A percentile compares a stretch with the other conserved stretches of the same genome.
These are phyloP conservation scores for Exophiala mesophila DNA, from an alignment of 2,329 filamentous ascomycete genomes.

Conservation along the genomic window DNA sequence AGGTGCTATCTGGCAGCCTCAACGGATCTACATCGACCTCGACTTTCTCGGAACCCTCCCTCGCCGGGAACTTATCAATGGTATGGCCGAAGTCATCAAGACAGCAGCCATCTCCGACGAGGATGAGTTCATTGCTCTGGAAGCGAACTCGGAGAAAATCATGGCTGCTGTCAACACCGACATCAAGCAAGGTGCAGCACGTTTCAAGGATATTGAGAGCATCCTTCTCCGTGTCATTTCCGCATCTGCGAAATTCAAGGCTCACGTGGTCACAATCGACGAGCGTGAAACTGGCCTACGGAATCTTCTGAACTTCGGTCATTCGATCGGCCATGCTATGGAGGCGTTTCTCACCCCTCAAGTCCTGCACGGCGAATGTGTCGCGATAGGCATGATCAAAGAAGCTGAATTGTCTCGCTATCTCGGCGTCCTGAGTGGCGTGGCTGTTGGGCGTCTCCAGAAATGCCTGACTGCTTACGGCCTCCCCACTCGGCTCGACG, in stretches of 20 bases:
- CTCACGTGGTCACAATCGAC: slow-evolving; percentile 87
- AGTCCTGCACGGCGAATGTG: slow-evolving; percentile 89
- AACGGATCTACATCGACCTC: slow-evolving; percentile 89
- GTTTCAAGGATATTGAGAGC: slow-evolving; percentile 65
- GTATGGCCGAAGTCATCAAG: slow-evolving; percentile 98
- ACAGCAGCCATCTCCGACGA: slow-evolving; percentile 96
- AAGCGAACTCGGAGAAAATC: slow-evolving; percentile 73
- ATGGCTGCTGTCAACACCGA: slow-evolving; percentile 65
- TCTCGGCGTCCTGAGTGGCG: slow-evolving; percentile 76
- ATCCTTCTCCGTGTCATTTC: slow-evolving; percentile 75
- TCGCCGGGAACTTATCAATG: slow-evolving; percentile 90
- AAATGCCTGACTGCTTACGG: slow-evolving; percentile 96
- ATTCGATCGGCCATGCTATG: slow-evolving; percentile 95
- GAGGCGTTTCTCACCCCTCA: slow-evolving; percentile 95
- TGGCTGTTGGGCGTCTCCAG: slow-evolving; percentile 79
- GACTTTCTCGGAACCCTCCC: slow-evolving; percentile 87
- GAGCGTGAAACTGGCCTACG: slow-evolving; percentile 90
- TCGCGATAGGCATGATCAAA: slow-evolving; percentile 97
- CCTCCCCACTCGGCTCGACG: slow-evolving; percentile 76
- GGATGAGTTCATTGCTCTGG: slow-evolving; percentile 74
- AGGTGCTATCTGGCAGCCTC: slow-evolving; percentile 93
- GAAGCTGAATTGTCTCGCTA: slow-evolving; percentile 91
- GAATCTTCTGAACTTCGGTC: slow-evolving; percentile 94
- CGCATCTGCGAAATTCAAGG: slow-evolving; percentile 89
- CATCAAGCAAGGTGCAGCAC: slow-evolving; percentile 49